These are phyloP conservation scores for Oryza meridionalis DNA, from an alignment of 176 grass and related monocot species.

Conservation along the genomic window DNA sequence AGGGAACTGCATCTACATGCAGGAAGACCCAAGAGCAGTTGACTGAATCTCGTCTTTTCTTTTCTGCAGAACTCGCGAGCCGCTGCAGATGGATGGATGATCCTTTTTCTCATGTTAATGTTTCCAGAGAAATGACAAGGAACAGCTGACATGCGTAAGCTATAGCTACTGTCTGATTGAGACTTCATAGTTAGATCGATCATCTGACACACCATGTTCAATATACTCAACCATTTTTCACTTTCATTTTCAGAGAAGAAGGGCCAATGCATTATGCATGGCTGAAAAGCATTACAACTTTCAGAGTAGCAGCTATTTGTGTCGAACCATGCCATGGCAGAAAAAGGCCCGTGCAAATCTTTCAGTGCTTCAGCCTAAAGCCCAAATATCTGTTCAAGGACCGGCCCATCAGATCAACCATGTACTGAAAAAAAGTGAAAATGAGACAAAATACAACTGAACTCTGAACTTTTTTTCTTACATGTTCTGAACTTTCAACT, in stretches of 20 bases:
- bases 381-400: background rate
- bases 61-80: background rate
- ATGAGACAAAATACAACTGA: background rate
- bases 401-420: background rate
- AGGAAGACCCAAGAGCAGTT: background rate
- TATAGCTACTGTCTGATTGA: too few relatives aligned
- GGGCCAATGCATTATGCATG: too few relatives aligned
- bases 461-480: background rate
- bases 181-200: too few relatives aligned
- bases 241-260: too few relatives aligned
- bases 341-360: background rate
- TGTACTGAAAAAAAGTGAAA: background rate
- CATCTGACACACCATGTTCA: too few relatives aligned
- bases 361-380: background rate
- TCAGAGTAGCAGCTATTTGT: background rate
- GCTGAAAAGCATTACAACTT: background rate
- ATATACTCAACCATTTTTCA: too few relatives aligned
- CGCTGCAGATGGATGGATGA: background rate
- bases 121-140: background rate
- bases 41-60: background rate
- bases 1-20: conserved; percentile 1
- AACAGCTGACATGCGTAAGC: background rate
- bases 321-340: background rate
- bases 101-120: background rate
- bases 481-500: background rate